Conservation (phyloP, 177 flowering plant species). For the Telopea speciosissima region DNA sequence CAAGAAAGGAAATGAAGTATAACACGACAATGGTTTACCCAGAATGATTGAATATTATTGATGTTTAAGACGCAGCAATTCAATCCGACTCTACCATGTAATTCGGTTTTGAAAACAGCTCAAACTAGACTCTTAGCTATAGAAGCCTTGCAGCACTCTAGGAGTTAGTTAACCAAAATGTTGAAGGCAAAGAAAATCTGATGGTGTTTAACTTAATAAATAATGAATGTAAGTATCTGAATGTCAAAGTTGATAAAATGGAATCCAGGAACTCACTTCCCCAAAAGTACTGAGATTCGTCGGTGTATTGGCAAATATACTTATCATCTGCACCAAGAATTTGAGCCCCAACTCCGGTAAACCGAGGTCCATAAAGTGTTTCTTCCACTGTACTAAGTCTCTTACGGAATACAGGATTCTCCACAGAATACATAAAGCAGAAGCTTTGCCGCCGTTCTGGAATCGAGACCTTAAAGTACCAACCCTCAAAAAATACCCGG, state of each 20-base stretch:
- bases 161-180: not conserved
- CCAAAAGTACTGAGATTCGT: constrained; percentile 76
- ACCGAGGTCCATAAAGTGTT: constrained; percentile 62
- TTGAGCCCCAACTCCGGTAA: constrained; percentile 90
- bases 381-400: constrained; percentile 43
- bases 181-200: not conserved
- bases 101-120: not conserved
- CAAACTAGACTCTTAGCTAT: not conserved
- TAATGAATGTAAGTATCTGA: not conserved
- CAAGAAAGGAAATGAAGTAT: too few species aligned
- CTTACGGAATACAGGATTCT: constrained; percentile 72
- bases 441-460: constrained; percentile 80
- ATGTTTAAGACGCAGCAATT: not conserved
- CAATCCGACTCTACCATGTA: not conserved
- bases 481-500: constrained; percentile 83
- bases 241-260: not conserved
- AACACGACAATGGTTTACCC: too few species aligned
- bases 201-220: not conserved
- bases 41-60: too few species aligned
- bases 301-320: constrained; percentile 73
- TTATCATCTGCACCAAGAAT: constrained; percentile 94
- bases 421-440: constrained; percentile 94
- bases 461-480: constrained; percentile 95
- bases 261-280: constrained; percentile 60
- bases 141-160: not conserved